Evolutionary conservation across 1,284 basidiomycete genomes (phyloP).

Genomic region (Heterobasidion irregulare): DNA sequence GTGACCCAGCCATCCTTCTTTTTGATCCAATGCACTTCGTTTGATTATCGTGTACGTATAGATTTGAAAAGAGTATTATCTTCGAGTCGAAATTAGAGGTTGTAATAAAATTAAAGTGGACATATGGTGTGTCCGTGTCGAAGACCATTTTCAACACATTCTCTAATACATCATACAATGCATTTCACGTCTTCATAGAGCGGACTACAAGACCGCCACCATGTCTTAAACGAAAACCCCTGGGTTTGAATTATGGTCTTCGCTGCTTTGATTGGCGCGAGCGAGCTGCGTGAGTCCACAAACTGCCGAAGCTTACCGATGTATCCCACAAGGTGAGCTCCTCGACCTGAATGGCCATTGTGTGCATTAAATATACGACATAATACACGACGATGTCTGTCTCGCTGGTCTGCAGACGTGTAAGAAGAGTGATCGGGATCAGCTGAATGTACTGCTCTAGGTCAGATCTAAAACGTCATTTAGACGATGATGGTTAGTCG

Average conservation of each 20-base stretch:
- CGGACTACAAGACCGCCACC: no score
- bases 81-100: no score
- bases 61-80: no score
- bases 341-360: slow-evolving; percentile 67
- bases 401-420: slow-evolving; percentile 81
- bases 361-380: slow-evolving; percentile 74
- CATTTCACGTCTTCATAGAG: no score
- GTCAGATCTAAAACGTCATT: slow-evolving; percentile 34
- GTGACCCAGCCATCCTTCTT: no score
- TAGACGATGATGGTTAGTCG: background rate
- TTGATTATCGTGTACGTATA: no score
- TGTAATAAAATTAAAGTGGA: no score
- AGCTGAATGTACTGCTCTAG: slow-evolving; percentile 74
- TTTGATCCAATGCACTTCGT: no score
- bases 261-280: slow-evolving; percentile 21
- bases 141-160: no score
- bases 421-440: slow-evolving; percentile 78
- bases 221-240: no score
- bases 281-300: slow-evolving; percentile 29
- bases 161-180: no score
- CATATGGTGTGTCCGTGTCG: no score
- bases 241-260: slow-evolving; percentile 11
- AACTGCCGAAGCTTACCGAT: slow-evolving; percentile 45
- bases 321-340: slow-evolving; percentile 59
- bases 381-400: slow-evolving; percentile 86